Evolutionary conservation across 441 rosid genomes (phyloP).

Genomic region (Raphanus hybrid): DNA sequence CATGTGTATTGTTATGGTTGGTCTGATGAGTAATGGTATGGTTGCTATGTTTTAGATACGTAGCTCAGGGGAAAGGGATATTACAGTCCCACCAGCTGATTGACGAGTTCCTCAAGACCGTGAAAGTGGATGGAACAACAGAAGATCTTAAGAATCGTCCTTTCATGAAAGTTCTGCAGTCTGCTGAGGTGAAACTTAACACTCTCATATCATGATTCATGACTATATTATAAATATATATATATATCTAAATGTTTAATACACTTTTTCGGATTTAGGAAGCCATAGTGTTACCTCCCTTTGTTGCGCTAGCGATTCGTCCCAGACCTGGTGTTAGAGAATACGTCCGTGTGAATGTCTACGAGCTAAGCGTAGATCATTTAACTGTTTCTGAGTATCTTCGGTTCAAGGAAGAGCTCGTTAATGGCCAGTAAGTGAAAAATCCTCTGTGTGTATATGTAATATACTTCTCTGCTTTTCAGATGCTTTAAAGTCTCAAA

Average conservation of each 20-base stretch:
- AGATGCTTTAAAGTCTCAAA: slow-evolving; percentile 15
- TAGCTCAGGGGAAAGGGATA: slow-evolving; percentile 62
- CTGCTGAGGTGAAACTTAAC: slow-evolving; percentile 50
- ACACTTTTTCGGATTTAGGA: slow-evolving; percentile 41
- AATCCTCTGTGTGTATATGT: not conserved
- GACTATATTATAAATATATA: not conserved
- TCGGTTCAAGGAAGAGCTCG: slow-evolving; percentile 61
- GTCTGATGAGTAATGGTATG: slow-evolving; percentile 18
- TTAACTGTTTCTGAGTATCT: slow-evolving; percentile 63
- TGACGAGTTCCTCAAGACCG: slow-evolving; percentile 51
- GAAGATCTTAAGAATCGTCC: slow-evolving; percentile 50
- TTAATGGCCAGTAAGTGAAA: slow-evolving; percentile 56
- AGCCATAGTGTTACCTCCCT: slow-evolving; percentile 67
- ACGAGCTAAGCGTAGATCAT: slow-evolving; percentile 62
- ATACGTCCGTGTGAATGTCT: slow-evolving; percentile 66
- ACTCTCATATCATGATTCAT: not conserved
- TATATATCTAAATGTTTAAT: slow-evolving; percentile 1
- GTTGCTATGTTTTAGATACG: slow-evolving; percentile 45
- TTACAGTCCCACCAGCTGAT: slow-evolving; percentile 62
- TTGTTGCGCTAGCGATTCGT: slow-evolving; percentile 60
- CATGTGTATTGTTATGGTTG: slow-evolving; percentile 19
- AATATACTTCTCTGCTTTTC: slow-evolving; percentile 18
- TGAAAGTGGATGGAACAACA: slow-evolving; percentile 48
- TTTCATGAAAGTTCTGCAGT: slow-evolving; percentile 53
- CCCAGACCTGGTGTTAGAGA: slow-evolving; percentile 73